These are phyloP conservation scores for Podila epigama DNA, from an alignment of 192 early-diverging fungal genomes.

Conservation along the genomic window DNA sequence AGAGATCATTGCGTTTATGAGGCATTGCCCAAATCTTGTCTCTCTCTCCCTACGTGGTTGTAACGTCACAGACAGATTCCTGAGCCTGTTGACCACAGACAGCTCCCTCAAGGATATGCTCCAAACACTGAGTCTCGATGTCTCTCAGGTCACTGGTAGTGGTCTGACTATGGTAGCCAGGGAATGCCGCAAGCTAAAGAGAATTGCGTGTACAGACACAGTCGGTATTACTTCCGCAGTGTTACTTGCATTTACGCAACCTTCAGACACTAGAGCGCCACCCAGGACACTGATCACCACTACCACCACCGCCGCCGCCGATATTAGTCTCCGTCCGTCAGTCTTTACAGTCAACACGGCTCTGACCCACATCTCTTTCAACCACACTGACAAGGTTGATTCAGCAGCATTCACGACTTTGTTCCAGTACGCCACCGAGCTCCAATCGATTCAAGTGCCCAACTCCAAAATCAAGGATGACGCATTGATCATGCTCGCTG, in stretches of 20 bases:
- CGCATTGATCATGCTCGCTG: constrained; percentile 10
- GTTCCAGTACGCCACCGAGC: constrained; percentile 14
- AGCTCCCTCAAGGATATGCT: neutral
- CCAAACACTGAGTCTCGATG: constrained; percentile 5
- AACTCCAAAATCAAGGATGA: constrained; percentile 7
- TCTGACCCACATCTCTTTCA: constrained; percentile 7
- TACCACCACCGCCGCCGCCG: neutral
- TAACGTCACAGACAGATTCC: constrained; percentile 9
- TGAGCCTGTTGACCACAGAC: neutral
- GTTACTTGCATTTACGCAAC: constrained; percentile 5
- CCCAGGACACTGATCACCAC: too few species aligned
- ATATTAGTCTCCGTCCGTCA: neutral
- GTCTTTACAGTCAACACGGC: constrained; percentile 2
- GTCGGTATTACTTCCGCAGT: neutral
- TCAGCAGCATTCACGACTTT: constrained; percentile 1
- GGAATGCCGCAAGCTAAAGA: neutral
- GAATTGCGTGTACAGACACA: constrained; percentile 1
- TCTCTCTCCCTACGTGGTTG: constrained; percentile 9
- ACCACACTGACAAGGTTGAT: neutral
- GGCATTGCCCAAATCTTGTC: constrained; percentile 18
- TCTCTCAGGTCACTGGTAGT: neutral
- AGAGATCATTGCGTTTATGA: constrained; percentile 9
- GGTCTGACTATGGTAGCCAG: constrained; percentile 10
- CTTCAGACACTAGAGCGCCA: neutral
- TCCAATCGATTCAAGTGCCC: neutral